These are phyloP conservation scores for Pestalotiopsis fici DNA, from an alignment of 2,329 filamentous ascomycete genomes.

Conservation along the genomic window DNA sequence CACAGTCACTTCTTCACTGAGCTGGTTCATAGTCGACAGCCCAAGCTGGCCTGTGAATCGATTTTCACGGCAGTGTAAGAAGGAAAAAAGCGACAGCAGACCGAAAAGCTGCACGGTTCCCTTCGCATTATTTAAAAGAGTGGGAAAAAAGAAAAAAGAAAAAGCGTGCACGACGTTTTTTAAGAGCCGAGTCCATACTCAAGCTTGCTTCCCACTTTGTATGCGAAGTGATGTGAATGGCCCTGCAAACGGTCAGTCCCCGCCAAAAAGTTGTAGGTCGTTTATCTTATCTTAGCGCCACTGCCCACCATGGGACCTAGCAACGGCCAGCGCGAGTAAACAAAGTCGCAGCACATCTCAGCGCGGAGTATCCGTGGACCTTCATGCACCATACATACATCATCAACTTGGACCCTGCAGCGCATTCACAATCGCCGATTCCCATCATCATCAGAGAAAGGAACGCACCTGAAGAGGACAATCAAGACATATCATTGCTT, in stretches of 20 bases:
- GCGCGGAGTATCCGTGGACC: background rate
- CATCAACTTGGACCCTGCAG: background rate
- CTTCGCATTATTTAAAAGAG: background rate
- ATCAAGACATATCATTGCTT: background rate
- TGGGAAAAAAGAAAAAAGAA: background rate
- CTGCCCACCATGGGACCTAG: background rate
- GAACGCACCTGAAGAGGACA: background rate
- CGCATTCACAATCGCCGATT: background rate
- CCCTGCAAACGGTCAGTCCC: background rate
- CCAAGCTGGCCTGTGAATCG: background rate
- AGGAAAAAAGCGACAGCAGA: background rate
- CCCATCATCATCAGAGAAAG: background rate
- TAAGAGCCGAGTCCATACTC: background rate
- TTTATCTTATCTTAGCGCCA: slow-evolving; percentile 17
- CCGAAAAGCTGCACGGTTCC: background rate
- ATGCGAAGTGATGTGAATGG: background rate
- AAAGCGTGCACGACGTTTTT: background rate
- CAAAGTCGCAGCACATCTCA: background rate
- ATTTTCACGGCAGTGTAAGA: background rate
- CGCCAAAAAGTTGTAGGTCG: slow-evolving; percentile 10
- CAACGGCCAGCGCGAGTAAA: slow-evolving; percentile 8
- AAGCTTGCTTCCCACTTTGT: background rate
- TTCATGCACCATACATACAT: background rate
- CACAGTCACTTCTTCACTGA: background rate
- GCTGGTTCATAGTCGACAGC: slow-evolving; percentile 13